Conservation (phyloP, 306 rosid genomes). For the Quercus engelmannii region DNA sequence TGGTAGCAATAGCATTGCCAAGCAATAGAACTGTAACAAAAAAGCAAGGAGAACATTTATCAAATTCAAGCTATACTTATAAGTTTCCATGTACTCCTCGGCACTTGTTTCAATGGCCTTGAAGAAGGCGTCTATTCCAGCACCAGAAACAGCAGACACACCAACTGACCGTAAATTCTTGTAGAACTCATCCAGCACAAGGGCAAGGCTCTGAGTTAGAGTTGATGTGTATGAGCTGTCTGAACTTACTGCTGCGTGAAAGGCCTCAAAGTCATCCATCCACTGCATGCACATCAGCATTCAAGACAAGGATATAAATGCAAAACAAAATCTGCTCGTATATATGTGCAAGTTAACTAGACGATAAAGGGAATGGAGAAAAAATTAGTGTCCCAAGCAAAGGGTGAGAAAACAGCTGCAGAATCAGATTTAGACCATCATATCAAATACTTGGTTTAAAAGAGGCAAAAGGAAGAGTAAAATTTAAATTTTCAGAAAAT, state of each 20-base stretch:
- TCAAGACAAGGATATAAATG: constrained; percentile 14
- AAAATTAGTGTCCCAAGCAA: background rate
- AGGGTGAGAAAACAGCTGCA: background rate
- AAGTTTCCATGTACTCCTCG: constrained; percentile 74
- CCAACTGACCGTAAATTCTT: constrained; percentile 74
- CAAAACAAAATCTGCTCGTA: background rate
- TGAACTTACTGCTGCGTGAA: constrained; percentile 61
- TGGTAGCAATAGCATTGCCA: background rate
- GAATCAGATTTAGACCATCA: background rate
- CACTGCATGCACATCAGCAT: constrained; percentile 47
- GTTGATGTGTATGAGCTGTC: constrained; percentile 58
- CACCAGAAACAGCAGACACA: constrained; percentile 76
- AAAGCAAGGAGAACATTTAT: background rate
- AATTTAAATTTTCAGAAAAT: background rate
- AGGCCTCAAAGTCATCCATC: constrained; percentile 88
- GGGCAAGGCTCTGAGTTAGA: constrained; percentile 69
- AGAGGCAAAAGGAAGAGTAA: background rate
- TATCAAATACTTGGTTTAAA: background rate
- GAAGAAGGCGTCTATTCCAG: constrained; percentile 75
- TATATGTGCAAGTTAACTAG: background rate
- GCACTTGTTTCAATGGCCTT: constrained; percentile 65
- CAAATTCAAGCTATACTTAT: constrained; percentile 43
- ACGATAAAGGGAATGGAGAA: background rate
- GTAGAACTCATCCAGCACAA: constrained; percentile 79
- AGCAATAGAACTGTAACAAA: background rate